phyloP scores from a whole-genome alignment of 192 early-diverging fungal genomes.

The Mortierella antarctica region DNA sequence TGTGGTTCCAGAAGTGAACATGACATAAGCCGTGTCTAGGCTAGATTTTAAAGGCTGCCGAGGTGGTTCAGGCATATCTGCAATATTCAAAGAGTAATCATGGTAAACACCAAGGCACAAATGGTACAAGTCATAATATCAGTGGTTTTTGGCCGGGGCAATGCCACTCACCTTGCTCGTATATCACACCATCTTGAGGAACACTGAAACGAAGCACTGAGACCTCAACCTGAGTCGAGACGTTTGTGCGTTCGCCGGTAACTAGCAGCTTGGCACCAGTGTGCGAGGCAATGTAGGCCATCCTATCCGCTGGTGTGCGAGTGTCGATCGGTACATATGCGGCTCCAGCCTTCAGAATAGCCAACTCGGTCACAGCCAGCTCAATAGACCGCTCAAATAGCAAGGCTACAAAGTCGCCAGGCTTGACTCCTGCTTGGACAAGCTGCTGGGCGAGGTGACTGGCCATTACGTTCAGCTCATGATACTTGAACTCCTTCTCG shows the following conservation, averaged over 20 bases:
- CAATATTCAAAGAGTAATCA: too few relatives aligned
- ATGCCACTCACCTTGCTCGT: too few relatives aligned
- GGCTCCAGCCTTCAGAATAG: slow-evolving; percentile 41
- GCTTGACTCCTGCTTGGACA: background rate
- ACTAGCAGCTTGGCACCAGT: background rate
- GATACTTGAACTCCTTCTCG: slow-evolving; percentile 1
- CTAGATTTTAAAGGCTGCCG: background rate
- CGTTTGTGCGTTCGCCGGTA: too few relatives aligned
- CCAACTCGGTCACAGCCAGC: slow-evolving; percentile 23
- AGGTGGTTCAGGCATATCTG: background rate
- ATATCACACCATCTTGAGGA: too few relatives aligned
- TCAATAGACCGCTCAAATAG: background rate
- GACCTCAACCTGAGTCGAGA: too few relatives aligned
- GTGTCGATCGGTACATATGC: slow-evolving; percentile 36
- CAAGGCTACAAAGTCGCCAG: background rate
- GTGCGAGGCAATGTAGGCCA: slow-evolving; percentile 29
- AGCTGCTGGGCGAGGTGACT: background rate
- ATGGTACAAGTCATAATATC: too few relatives aligned
- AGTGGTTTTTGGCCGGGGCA: too few relatives aligned
- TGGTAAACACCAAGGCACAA: too few relatives aligned
- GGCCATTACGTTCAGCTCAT: background rate
- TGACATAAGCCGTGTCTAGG: too few relatives aligned
- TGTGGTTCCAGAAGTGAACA: too few relatives aligned
- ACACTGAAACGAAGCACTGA: too few relatives aligned
- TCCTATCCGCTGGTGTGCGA: slow-evolving; percentile 25